These are phyloP conservation scores for Leucocoprinus birnbaumii DNA, from an alignment of 768 basidiomycete genomes.

Conservation along the genomic window DNA sequence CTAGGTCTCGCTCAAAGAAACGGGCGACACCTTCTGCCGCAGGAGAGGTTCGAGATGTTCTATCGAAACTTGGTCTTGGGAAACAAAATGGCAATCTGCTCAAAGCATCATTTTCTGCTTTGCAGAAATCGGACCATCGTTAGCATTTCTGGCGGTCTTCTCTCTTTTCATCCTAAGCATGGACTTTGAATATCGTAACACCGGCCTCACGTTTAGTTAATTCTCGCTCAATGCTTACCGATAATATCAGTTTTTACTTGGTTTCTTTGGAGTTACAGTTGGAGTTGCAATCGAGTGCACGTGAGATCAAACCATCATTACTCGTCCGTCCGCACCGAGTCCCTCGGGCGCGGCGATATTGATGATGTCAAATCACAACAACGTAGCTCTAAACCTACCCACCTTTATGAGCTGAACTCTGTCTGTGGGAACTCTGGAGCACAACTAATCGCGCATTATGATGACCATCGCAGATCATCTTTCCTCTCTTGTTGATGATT, in stretches of 20 bases:
- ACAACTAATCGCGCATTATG: too few species aligned
- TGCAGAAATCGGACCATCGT: constrained; percentile 21
- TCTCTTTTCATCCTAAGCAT: background rate
- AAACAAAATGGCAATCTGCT: constrained; percentile 62
- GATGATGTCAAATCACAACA: too few species aligned
- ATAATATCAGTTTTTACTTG: too few species aligned
- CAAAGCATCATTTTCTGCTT: constrained; percentile 67
- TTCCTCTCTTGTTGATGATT: constrained; percentile 1
- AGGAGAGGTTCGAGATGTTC: constrained; percentile 76
- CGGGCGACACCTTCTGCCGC: constrained; percentile 47
- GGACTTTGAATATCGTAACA: background rate
- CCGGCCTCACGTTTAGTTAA: background rate
- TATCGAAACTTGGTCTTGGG: constrained; percentile 82
- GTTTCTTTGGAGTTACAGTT: too few species aligned
- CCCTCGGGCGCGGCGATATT: too few species aligned
- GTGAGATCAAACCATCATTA: constrained; percentile 1
- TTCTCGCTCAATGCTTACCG: too few species aligned
- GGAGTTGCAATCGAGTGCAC: background rate
- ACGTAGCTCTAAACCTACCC: too few species aligned
- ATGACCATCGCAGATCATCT: constrained; percentile 5
- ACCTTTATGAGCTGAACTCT: too few species aligned
- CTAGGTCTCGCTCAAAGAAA: constrained; percentile 42
- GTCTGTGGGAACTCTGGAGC: too few species aligned
- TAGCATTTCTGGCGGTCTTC: background rate
- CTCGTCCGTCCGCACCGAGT: too few species aligned